Evolutionary conservation across 352 stramenopile species (phyloP).

Genomic region (Phytophthora pisi): DNA sequence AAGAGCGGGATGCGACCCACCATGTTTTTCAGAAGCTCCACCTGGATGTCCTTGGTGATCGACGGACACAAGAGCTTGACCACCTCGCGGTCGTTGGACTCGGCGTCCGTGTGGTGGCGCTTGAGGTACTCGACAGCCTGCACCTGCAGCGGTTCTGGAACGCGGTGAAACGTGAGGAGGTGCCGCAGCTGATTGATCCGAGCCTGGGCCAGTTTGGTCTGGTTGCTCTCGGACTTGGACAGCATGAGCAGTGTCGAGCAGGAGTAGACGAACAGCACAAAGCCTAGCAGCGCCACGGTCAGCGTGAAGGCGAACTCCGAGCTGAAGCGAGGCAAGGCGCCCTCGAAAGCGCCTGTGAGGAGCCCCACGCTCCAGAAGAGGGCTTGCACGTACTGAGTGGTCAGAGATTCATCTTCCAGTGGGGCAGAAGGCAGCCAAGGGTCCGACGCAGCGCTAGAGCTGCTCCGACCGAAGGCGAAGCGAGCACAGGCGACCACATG

Average conservation of each 20-base stretch:
- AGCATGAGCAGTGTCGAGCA: slow-evolving; percentile 73
- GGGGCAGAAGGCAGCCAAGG: slow-evolving; percentile 29
- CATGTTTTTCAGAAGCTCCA: slow-evolving; percentile 65
- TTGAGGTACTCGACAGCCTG: slow-evolving; percentile 68
- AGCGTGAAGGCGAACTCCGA: slow-evolving; percentile 57
- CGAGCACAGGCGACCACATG: slow-evolving; percentile 58
- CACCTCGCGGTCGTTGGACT: slow-evolving; percentile 70
- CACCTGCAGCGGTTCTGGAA: slow-evolving; percentile 52
- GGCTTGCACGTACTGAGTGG: slow-evolving; percentile 38
- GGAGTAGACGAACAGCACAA: slow-evolving; percentile 67
- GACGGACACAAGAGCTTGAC: slow-evolving; percentile 74
- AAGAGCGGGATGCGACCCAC: slow-evolving; percentile 70
- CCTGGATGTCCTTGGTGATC: slow-evolving; percentile 77
- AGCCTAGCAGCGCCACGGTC: slow-evolving; percentile 50
- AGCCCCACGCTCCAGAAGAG: slow-evolving; percentile 67
- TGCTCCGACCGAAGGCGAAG: slow-evolving; percentile 41
- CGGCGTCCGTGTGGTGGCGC: slow-evolving; percentile 69
- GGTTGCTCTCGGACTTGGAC: slow-evolving; percentile 68
- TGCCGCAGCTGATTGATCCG: slow-evolving; percentile 74
- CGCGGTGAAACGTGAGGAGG: slow-evolving; percentile 64
- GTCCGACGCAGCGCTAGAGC: neutral
- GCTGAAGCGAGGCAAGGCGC: slow-evolving; percentile 39
- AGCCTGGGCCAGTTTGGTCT: slow-evolving; percentile 46
- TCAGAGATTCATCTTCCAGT: slow-evolving; percentile 7
- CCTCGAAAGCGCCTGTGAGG: slow-evolving; percentile 62